Conservation (phyloP, 768 basidiomycete species). For the Plicaturopsis crispa region DNA sequence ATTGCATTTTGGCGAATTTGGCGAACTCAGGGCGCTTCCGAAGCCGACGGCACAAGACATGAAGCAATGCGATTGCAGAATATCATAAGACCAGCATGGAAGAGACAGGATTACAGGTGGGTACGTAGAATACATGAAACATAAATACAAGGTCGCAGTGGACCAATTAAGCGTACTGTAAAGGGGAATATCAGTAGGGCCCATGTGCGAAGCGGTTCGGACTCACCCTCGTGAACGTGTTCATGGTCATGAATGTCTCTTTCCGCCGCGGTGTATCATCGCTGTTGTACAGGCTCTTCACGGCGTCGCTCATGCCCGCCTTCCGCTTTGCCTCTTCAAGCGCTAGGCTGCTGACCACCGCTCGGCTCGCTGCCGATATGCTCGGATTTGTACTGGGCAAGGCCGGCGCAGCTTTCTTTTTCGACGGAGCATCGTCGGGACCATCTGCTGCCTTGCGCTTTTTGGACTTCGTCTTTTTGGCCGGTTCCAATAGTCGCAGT, state of each 20-base stretch:
- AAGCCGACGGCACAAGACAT: too few species aligned
- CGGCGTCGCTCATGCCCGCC: slow-evolving; percentile 77
- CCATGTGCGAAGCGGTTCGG: too few species aligned
- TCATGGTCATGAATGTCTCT: slow-evolving; percentile 88
- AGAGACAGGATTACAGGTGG: too few species aligned
- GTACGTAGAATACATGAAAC: too few species aligned
- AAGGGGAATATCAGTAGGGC: too few species aligned
- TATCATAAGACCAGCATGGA: too few species aligned
- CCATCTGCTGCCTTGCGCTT: slow-evolving; percentile 45
- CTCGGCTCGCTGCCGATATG: slow-evolving; percentile 50
- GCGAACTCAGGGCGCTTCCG: too few species aligned
- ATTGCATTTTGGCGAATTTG: too few species aligned
- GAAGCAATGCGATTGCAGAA: too few species aligned
- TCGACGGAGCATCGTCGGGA: slow-evolving; percentile 21
- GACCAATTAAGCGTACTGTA: too few species aligned
- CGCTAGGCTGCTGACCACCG: slow-evolving; percentile 65
- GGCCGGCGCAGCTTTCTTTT: slow-evolving; percentile 26
- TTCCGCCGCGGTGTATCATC: slow-evolving; percentile 54
- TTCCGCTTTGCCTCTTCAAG: slow-evolving; percentile 80
- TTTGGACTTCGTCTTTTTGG: slow-evolving; percentile 47
- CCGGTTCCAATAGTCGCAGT: slow-evolving; percentile 46
- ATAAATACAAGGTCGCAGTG: too few species aligned
- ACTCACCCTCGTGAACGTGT: slow-evolving; percentile 86
- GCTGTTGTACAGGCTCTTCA: slow-evolving; percentile 70
- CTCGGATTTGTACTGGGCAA: slow-evolving; percentile 42